A percentile compares a stretch with the other conserved stretches of the same genome.
Evolutionary conservation across 768 basidiomycete genomes (phyloP).

Genomic region (Hypsizygus marmoreus): DNA sequence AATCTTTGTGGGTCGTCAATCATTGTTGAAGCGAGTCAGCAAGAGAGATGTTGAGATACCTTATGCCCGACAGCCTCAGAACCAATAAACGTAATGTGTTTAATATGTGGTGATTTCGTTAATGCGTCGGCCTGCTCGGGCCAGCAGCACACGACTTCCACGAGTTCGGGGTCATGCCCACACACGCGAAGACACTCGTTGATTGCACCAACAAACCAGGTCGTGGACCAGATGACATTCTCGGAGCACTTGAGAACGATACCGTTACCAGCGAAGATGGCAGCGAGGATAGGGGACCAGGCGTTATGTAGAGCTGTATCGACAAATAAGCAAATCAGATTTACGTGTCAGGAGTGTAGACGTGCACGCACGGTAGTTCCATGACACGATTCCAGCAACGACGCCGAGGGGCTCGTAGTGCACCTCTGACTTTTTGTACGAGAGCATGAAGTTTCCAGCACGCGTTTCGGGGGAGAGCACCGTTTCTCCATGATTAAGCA

Average conservation of each 20-base stretch:
- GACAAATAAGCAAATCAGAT: not conserved
- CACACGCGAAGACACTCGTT: conserved; percentile 75
- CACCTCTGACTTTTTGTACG: conserved; percentile 77
- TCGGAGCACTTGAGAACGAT: conserved; percentile 92
- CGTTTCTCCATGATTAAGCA: conserved; percentile 82
- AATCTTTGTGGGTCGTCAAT: conserved; percentile 49
- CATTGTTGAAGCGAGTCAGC: not conserved
- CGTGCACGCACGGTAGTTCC: conserved; percentile 78
- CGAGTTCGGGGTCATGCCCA: conserved; percentile 80
- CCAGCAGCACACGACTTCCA: conserved; percentile 91
- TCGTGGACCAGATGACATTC: conserved; percentile 89
- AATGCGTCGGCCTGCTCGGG: conserved; percentile 85
- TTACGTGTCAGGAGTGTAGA: conserved; percentile 3
- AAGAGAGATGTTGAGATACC: conserved; percentile 38
- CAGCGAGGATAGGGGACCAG: conserved; percentile 90
- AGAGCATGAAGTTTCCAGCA: conserved; percentile 63
- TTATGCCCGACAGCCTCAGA: conserved; percentile 78
- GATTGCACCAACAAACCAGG: conserved; percentile 81
- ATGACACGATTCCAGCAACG: conserved; percentile 90
- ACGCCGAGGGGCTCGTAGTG: conserved; percentile 92
- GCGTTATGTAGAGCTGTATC: conserved; percentile 84
- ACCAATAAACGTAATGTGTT: conserved; percentile 95
- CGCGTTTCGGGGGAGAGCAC: conserved; percentile 75
- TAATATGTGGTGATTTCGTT: conserved; percentile 77
- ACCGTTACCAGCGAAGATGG: conserved; percentile 88